These are phyloP conservation scores for Fusarium cicatricum DNA, from an alignment of 2,329 filamentous ascomycete species.

Conservation along the genomic window DNA sequence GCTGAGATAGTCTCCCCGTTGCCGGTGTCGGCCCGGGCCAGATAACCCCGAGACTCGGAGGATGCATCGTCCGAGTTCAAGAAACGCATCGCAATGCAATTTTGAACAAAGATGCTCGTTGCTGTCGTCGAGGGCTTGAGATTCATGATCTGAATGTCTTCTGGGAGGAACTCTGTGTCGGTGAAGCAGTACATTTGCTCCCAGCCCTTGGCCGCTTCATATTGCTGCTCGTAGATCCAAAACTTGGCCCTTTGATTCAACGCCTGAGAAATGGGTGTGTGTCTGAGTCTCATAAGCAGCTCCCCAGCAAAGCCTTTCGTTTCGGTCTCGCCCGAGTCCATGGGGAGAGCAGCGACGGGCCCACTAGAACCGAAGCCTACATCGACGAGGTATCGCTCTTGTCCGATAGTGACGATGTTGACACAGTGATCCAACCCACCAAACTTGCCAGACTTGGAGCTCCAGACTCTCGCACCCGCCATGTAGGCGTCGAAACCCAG, in stretches of 20 bases:
- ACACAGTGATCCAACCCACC: conserved; percentile 59
- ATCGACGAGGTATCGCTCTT: conserved; percentile 60
- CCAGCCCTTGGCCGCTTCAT: conserved; percentile 48
- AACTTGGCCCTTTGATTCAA: conserved; percentile 46
- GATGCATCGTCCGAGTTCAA: conserved; percentile 46
- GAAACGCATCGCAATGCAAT: conserved; percentile 47
- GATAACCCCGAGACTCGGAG: conserved; percentile 52
- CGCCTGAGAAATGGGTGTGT: conserved; percentile 44
- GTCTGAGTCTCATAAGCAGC: conserved; percentile 56
- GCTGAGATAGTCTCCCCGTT: conserved; percentile 43
- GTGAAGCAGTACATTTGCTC: conserved; percentile 60
- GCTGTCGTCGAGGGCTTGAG: conserved; percentile 47
- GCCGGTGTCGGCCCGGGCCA: conserved; percentile 50
- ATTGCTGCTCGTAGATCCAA: conserved; percentile 50
- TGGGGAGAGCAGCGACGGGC: conserved; percentile 22
- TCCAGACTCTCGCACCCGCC: conserved; percentile 54
- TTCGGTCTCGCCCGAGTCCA: too few relatives aligned
- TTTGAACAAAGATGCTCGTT: conserved; percentile 50
- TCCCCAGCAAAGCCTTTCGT: conserved; percentile 44
- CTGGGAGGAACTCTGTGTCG: conserved; percentile 56
- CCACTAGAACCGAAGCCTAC: conserved; percentile 66
- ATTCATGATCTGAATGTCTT: conserved; percentile 59
- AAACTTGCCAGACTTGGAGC: conserved; percentile 19
- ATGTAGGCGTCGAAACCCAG: conserved; percentile 60
- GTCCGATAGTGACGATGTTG: conserved; percentile 63